phyloP scores from a whole-genome alignment of 768 basidiomycete species.

The Clitopilus hobsonii region DNA sequence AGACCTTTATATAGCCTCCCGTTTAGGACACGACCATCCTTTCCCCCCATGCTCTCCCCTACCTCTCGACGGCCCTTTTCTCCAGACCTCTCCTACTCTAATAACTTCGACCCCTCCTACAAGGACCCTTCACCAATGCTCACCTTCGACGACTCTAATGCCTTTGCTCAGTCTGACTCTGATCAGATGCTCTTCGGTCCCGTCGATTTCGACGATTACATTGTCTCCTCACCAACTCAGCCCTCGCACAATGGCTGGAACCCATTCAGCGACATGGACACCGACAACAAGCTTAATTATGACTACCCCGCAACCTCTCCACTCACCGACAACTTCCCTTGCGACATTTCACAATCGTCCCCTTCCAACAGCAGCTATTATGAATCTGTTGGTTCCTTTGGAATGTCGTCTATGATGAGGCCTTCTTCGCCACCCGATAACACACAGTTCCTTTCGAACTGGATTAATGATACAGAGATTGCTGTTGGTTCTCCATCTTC shows the following conservation, averaged over 20 bases:
- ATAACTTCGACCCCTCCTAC: constrained; percentile 17
- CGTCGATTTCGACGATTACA: constrained; percentile 51
- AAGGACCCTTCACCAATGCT: constrained; percentile 26
- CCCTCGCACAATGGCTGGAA: constrained; percentile 32
- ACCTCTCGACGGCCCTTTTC: constrained; percentile 26
- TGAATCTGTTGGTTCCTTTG: constrained; percentile 34
- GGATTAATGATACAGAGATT: constrained; percentile 61
- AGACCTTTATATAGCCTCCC: background rate
- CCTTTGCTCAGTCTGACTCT: constrained; percentile 31
- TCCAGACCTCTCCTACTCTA: constrained; percentile 14
- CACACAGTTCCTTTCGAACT: constrained; percentile 44
- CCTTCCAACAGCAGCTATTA: constrained; percentile 29
- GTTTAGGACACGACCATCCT: background rate
- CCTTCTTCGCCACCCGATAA: constrained; percentile 43
- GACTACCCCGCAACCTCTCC: constrained; percentile 26
- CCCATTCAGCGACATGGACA: constrained; percentile 29
- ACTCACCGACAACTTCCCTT: constrained; percentile 24
- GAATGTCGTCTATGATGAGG: constrained; percentile 27
- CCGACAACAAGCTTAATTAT: constrained; percentile 38
- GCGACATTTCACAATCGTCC: constrained; percentile 34
- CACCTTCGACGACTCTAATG: constrained; percentile 28
- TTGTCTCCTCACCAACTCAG: constrained; percentile 12
- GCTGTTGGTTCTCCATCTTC: constrained; percentile 37
- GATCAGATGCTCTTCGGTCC: constrained; percentile 58
- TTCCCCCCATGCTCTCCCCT: background rate